Evolutionary conservation across 2,329 filamentous ascomycete species (phyloP), one percentile per base, ranked within the genome.

Genomic region (Claviceps lovelessii): DNA sequence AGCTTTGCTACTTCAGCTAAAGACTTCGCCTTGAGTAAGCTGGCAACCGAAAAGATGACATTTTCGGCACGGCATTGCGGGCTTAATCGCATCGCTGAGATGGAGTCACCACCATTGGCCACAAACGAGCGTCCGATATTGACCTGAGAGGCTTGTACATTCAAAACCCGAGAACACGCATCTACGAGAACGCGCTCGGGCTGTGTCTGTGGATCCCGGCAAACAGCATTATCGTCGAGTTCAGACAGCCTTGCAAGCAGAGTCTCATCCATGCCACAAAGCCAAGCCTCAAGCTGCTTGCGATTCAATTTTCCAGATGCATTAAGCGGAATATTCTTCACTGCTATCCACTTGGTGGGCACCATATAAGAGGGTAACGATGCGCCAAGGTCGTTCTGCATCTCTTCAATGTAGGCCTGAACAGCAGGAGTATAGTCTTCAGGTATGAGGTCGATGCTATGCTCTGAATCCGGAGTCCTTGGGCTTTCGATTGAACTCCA

Each of bases 21-120:
- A 4, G 53, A 50, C 15, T 33, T 54, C 5, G 47, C 47, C 53
- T 37, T 50, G 2, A 54, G 47, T 23, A 54, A 44, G 11, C 39
- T 50, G 11, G 53, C 47, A 35, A 72, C 67, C 0, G 65, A 64
- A 10, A 71, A 56, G 33, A 57, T 52, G 1, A 71, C 56, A 1
- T 62, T 62, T 2, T 63, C 61, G 7, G 64, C 61, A 9, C 66
- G 65, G 42, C 67, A 69, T 3, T 64, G 61, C 13, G 76, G 72
- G 5, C 67, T 65, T 13, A 73, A 62, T 10, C 68, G 64, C 63
- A 76, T 75, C 2, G 73, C 72, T 1, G 62, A 61, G 37, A 75
- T 73, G 15, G 72, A 75, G 51, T 75, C 72, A 1, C 73, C 73
- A 3, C 73, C 73, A 0, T 73, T 61, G 5, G 61, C 59, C 15